Base-by-base conservation (phyloP, 805 yeast species). In the Ogataea methylovora region DNA sequence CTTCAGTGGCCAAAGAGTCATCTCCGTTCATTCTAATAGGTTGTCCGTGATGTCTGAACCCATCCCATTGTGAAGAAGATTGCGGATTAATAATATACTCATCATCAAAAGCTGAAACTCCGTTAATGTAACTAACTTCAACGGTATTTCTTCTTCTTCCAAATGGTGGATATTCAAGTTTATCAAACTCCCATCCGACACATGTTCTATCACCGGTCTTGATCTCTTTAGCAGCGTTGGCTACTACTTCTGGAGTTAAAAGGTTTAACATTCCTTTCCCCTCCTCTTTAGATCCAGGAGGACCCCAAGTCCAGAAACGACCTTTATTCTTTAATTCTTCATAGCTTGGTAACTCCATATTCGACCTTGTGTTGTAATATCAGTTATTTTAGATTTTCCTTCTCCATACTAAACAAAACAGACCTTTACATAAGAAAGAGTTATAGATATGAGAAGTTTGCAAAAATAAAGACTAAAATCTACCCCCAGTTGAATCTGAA, bases 41-140 rank as follows among this genome's bases (percentile, higher is more conserved):
- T 30, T 53, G 54, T 4, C 48, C 51, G 29, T 43, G 42, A 33
- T 53, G 59, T 15, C 56, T 37, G 27, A 53, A 42, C 2, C 58
- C 54, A 34, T 53, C 59, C 44, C 54, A 54, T 35, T 53, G 59
- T 12, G 46, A 38, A 16, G 53, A 44, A 11, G 54, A 44, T 34
- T 53, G 59, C 4, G 56, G 44, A 35, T 53, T 53, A 41, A 52
- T 42, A 13, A 24, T 29, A 20, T 45, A 35, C 14, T 40, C 46
- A 31, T 53, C 58, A 33, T 54, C 60, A 33, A 41, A 39, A 8
- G 45, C 40, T n/a, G 21, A 26, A 8, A 26, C 22, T 8, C 14
- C 29, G 11, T 33, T 37, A 12, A 41, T 34, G 20, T 34, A 27
- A 25, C 36, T 36, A 19, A 41, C 30, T 13, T 25, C 17, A 14